Evolutionary conservation across 2,329 filamentous ascomycete species (phyloP).

Genomic region (Mariannaea sp.): DNA sequence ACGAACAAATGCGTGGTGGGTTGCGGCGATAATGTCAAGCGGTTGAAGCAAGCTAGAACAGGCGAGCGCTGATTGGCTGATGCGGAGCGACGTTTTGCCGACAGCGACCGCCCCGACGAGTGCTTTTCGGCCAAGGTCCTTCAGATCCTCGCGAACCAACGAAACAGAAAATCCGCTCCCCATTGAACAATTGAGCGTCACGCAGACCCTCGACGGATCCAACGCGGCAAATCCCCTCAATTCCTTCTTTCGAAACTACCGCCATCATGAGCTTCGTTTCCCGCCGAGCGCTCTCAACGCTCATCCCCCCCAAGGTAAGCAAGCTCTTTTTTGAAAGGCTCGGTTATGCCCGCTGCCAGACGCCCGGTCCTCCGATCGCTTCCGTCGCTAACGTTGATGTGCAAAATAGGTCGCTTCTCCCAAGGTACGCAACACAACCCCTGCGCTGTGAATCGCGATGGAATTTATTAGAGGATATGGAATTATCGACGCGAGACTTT

Average conservation of each 20-base stretch:
- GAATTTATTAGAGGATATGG: constrained; percentile 18
- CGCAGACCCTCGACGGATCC: constrained; percentile 39
- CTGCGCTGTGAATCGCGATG: constrained; percentile 7
- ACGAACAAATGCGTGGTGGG: constrained; percentile 23
- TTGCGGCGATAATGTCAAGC: constrained; percentile 38
- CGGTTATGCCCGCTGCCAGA: constrained; percentile 33
- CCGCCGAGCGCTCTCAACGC: constrained; percentile 92
- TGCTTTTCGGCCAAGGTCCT: constrained; percentile 52
- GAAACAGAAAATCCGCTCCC: constrained; percentile 36
- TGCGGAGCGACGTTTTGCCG: constrained; percentile 51
- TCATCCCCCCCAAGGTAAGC: constrained; percentile 96
- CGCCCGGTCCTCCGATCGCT: constrained; percentile 36
- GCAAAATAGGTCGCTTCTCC: constrained; percentile 74
- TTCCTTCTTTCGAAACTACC: constrained; percentile 34
- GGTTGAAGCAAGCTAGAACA: constrained; percentile 36
- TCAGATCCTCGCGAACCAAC: constrained; percentile 36
- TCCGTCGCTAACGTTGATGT: constrained; percentile 46
- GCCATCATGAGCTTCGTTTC: constrained; percentile 89
- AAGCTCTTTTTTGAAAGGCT: constrained; percentile 20
- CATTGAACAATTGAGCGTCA: constrained; percentile 44
- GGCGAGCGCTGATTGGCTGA: constrained; percentile 48
- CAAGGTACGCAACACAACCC: constrained; percentile 60
- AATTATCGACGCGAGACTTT: constrained; percentile 18
- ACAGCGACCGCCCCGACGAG: constrained; percentile 42
- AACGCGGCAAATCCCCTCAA: constrained; percentile 38